phyloP scores from a whole-genome alignment of 148 eudicot species.

The Rheum nobile region DNA sequence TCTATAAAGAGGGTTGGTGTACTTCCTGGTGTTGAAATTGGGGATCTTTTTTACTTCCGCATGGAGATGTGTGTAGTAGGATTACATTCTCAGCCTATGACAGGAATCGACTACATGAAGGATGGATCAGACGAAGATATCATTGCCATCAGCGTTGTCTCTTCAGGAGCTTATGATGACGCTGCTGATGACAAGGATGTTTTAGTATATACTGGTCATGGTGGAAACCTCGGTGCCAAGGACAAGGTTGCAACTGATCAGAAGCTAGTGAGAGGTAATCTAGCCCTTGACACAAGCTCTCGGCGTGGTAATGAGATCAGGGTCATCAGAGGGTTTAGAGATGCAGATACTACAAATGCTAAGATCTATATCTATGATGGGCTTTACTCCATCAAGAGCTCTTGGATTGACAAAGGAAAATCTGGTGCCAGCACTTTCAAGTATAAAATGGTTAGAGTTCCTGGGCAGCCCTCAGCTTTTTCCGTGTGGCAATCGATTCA shows the following conservation, averaged over 20 bases:
- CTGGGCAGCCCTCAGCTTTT: constrained; percentile 20
- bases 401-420: constrained; percentile 23
- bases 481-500: constrained; percentile 20
- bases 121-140: constrained; percentile 11
- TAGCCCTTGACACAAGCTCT: constrained; percentile 3
- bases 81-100: constrained; percentile 77
- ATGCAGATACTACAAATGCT: neutral
- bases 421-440: constrained; percentile 17
- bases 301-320: constrained; percentile 4
- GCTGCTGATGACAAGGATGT: neutral
- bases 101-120: constrained; percentile 76
- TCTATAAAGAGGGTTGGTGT: constrained; percentile 51
- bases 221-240: neutral
- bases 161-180: constrained; percentile 7
- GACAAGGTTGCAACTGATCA: constrained; percentile 21
- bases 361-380: constrained; percentile 26
- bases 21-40: constrained; percentile 81
- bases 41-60: constrained; percentile 81
- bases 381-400: constrained; percentile 18
- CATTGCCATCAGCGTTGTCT: neutral
- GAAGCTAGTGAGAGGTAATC: constrained; percentile 84
- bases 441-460: constrained; percentile 18
- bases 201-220: constrained; percentile 8
- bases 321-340: constrained; percentile 10
- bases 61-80: constrained; percentile 83